Conservation (phyloP, 192 early-diverging fungal species). For the Coemansia interrupta region DNA sequence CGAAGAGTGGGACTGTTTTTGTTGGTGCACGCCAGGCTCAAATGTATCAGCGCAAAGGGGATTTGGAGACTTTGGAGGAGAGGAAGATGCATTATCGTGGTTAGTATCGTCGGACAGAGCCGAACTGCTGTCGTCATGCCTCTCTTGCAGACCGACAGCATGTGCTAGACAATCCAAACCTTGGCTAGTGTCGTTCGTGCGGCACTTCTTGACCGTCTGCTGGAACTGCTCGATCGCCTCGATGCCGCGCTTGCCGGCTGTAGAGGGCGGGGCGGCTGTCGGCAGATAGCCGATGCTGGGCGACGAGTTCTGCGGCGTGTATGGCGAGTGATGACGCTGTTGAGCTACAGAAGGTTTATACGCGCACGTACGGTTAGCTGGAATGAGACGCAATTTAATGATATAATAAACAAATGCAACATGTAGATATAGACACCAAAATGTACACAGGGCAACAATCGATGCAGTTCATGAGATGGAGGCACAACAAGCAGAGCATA, state of each 20-base stretch:
- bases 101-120: constrained; percentile 21
- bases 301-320: constrained; percentile 33
- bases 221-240: constrained; percentile 51
- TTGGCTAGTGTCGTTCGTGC: constrained; percentile 43
- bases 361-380: too few relatives aligned
- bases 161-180: constrained; percentile 57
- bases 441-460: too few relatives aligned
- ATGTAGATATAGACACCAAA: too few relatives aligned
- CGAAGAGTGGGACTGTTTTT: not conserved
- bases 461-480: too few relatives aligned
- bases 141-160: constrained; percentile 51
- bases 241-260: constrained; percentile 39
- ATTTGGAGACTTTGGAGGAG: constrained; percentile 17
- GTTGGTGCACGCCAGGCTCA: constrained; percentile 5
- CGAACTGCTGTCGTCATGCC: constrained; percentile 29
- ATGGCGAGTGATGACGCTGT: constrained; percentile 34
- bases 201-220: constrained; percentile 47
- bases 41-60: not conserved
- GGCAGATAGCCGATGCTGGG: constrained; percentile 40
- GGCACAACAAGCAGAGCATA: too few relatives aligned
- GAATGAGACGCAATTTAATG: too few relatives aligned
- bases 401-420: too few relatives aligned
- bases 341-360: constrained; percentile 13
- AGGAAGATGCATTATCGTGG: constrained; percentile 16
- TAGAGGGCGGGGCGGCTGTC: not conserved